Base-by-base conservation (phyloP, 495 filamentous ascomycete species). In the Xylaria intraflava region DNA sequence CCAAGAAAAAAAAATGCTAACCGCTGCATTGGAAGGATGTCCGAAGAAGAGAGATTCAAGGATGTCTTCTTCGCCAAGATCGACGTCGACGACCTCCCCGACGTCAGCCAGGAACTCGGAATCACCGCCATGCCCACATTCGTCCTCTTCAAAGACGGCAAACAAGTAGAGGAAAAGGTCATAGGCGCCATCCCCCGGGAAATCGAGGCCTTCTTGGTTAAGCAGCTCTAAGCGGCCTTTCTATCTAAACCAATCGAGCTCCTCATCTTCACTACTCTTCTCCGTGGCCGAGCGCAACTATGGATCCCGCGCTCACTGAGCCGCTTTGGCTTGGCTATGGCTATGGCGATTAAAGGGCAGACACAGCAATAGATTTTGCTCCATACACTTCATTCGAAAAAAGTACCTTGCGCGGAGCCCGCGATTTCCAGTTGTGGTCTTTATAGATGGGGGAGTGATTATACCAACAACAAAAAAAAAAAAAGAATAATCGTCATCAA, bases 81-180 rank as follows among this genome's bases (percentile, higher is more conserved):
- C 66, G 90, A 97, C 72, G 90, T 97, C 56, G 93, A 98, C 70
- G 74, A 87, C 55, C 73, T 92, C 24, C 69, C 83, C 52, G 81
- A 86, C 0, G 83, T 95, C 14, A 85, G 88, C 31, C 78, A 85
- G 61, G 82, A 94, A 64, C 82, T 93, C 50, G 83, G 82, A 57
- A 81, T 98, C 73, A 85, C 88, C 61, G 90, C 93, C 63, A 97
- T 98, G 93, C 93, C 93, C 50, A 96, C 92, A 11, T 96, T 98
- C 75, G 53, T 83, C 19, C 69, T 94, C 60, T 96, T 90, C 80
- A 90, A 88, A 78, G 67, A 84, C 54, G 90, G 88, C 49, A 68
- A 87, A 65, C 75, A 78, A 67, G 52, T 66, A 17, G 64, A 77
- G 22, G 75, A 68, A 23, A 86, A 89, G 63, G 75, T 96, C 48